Base-by-base conservation (phyloP, 1,139 yeast species). In the Kodamaea alishanica region DNA sequence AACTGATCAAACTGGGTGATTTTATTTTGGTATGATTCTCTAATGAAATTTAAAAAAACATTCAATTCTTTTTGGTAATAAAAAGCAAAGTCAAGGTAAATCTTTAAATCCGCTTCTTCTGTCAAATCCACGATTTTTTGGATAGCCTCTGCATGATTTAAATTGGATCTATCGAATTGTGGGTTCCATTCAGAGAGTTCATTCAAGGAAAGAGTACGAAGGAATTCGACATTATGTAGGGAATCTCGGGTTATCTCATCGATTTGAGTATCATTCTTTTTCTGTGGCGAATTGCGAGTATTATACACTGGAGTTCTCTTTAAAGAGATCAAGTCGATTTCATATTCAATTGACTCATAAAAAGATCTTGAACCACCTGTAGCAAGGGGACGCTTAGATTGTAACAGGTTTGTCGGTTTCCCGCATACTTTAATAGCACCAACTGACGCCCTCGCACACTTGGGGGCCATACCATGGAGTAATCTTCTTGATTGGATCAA, bases 311-410 rank as follows among this genome's bases (percentile, higher is more conserved):
- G 54, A 57, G 22, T 61, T 45, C 56, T 65, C 40, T 51, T 59
- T 44, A 68, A 45, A 5, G 73, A 55, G 23, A 68, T 62, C 36
- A 52, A 46, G 47, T 67, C 73, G 41, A 68, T 64, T 31, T 67
- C 73, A 42, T 63, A 66, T 20, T 62, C 67, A 7, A 15, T 15
- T 15, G 20, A 23, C 3, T 15, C 20, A 15, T 15, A 15, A 15
- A 15, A 15, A 4, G 20, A 15, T 15, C 20, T 15, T 15, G 20
- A 15, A 4, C 20, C 20, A 15, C 20, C 20, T 3, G 20, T 15
- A 15, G 20, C 20, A 15, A 15, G 20, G 20, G 20, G 3, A 15
- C 20, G 20, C 4, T 15, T 15, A 15, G 20, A 15, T 15, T 15
- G 20, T 15, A 15, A 15, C 3, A 15, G 3, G 20, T 3, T 15